Percentiles rank a stretch among this genome's conserved stretches.
phyloP scores from a whole-genome alignment of 768 basidiomycete species.

The Serendipita indica region DNA sequence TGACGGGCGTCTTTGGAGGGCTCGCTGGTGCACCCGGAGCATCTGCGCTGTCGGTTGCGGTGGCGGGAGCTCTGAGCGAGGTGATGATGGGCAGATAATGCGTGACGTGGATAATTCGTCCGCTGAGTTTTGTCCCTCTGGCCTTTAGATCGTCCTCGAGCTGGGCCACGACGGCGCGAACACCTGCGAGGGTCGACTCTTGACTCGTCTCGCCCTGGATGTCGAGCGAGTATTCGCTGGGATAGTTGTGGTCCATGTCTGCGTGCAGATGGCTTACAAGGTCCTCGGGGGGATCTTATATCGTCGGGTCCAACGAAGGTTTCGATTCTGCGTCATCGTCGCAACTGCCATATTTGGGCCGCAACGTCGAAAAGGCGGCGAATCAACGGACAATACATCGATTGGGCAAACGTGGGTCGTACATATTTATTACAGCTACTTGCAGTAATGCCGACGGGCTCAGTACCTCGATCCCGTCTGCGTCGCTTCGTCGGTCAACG shows the following conservation, averaged over 20 bases:
- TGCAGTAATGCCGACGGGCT: background rate
- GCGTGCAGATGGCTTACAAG: background rate
- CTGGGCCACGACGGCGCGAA: constrained; percentile 52
- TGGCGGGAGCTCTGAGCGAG: constrained; percentile 31
- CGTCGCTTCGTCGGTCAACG: constrained; percentile 20
- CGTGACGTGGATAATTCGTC: constrained; percentile 82
- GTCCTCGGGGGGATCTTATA: background rate
- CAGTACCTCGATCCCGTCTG: constrained; percentile 1
- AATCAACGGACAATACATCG: background rate
- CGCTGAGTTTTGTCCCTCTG: constrained; percentile 60
- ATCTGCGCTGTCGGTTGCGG: constrained; percentile 17
- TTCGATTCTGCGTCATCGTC: no score
- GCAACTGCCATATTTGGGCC: no score
- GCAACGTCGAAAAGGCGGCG: background rate
- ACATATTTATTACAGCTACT: background rate
- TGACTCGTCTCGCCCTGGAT: background rate
- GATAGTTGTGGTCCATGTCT: constrained; percentile 6
- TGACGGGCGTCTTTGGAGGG: constrained; percentile 49
- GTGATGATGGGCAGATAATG: constrained; percentile 75
- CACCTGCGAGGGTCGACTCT: constrained; percentile 17
- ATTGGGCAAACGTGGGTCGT: background rate
- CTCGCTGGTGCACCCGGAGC: constrained; percentile 35
- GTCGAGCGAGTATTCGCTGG: background rate
- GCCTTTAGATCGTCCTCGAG: constrained; percentile 61
- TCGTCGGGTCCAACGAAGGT: background rate